These are phyloP conservation scores for Dentipellis sp. DNA, from an alignment of 768 basidiomycete genomes.

Conservation along the genomic window DNA sequence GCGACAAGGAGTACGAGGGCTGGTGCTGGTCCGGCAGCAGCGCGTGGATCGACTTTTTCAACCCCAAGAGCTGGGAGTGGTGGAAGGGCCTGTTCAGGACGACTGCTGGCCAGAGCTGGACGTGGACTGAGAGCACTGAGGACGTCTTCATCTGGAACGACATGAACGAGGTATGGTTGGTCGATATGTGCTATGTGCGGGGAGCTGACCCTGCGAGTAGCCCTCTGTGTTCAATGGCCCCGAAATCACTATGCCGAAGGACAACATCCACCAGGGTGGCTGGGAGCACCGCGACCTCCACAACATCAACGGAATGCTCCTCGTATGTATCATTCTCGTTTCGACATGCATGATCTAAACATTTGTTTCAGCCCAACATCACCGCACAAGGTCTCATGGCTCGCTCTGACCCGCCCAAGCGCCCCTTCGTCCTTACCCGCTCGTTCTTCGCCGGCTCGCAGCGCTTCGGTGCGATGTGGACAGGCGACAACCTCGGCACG, in stretches of 20 bases:
- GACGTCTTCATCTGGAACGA: conserved; percentile 96
- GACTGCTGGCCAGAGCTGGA: conserved; percentile 47
- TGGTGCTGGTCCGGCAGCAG: conserved; percentile 99
- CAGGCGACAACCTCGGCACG: conserved; percentile 93
- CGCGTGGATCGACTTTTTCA: conserved; percentile 97
- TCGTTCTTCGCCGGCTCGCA: conserved; percentile 95
- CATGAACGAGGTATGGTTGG: conserved; percentile 82
- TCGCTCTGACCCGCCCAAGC: conserved; percentile 64
- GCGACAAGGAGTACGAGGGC: conserved; percentile 84
- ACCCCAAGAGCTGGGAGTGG: conserved; percentile 83
- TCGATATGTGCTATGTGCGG: background rate
- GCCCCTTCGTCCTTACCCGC: conserved; percentile 94
- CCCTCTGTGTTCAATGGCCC: conserved; percentile 99
- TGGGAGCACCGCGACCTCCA: conserved; percentile 99
- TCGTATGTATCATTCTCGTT: conserved; percentile 34
- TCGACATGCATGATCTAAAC: background rate
- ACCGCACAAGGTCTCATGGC: conserved; percentile 73
- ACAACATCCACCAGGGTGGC: conserved; percentile 78
- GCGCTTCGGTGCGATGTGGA: conserved; percentile 97
- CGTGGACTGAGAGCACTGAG: conserved; percentile 74
- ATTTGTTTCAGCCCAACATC: conserved; percentile 57
- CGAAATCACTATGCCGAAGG: conserved; percentile 79
- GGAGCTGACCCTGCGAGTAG: conserved; percentile 28
- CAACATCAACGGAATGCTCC: conserved; percentile 96
- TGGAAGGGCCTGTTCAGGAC: conserved; percentile 80